Conservation (phyloP, 1,284 basidiomycete species). For the Athelia sp. region DNA sequence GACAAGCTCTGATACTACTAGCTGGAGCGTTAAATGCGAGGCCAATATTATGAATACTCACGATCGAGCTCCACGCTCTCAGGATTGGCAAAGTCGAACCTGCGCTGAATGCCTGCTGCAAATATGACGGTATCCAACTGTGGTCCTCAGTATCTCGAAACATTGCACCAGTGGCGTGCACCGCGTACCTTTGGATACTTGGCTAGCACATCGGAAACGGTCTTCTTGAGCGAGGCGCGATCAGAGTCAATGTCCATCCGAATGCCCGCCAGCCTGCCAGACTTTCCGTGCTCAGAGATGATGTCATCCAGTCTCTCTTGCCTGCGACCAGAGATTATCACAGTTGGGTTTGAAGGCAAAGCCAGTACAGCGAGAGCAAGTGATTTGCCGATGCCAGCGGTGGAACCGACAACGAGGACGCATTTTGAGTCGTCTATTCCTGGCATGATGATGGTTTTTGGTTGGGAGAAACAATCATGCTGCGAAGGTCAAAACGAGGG, state of each 20-base stretch:
- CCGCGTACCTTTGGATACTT: constrained; percentile 45
- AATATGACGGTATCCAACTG: constrained; percentile 48
- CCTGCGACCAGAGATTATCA: constrained; percentile 53
- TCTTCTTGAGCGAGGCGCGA: constrained; percentile 33
- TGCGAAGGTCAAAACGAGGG: too few species aligned
- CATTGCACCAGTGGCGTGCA: background rate
- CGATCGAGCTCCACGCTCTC: constrained; percentile 42
- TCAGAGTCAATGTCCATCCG: constrained; percentile 39
- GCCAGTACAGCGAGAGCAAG: constrained; percentile 49
- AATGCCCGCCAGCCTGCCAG: constrained; percentile 31
- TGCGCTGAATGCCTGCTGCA: constrained; percentile 51
- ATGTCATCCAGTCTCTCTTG: constrained; percentile 47
- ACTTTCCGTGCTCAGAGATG: constrained; percentile 20
- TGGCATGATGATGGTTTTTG: constrained; percentile 27
- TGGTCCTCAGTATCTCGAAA: constrained; percentile 17
- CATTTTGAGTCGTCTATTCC: constrained; percentile 48
- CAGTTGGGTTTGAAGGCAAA: constrained; percentile 44
- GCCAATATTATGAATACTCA: constrained; percentile 17
- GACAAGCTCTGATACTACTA: constrained; percentile 34
- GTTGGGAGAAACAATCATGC: too few species aligned
- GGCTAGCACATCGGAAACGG: constrained; percentile 31
- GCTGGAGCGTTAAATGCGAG: constrained; percentile 1
- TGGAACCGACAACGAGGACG: constrained; percentile 57
- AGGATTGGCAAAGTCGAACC: constrained; percentile 43
- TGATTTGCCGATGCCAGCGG: constrained; percentile 55